Evolutionary conservation across 2,329 filamentous ascomycete genomes (phyloP).

Genomic region (Arachnomyces sp.): DNA sequence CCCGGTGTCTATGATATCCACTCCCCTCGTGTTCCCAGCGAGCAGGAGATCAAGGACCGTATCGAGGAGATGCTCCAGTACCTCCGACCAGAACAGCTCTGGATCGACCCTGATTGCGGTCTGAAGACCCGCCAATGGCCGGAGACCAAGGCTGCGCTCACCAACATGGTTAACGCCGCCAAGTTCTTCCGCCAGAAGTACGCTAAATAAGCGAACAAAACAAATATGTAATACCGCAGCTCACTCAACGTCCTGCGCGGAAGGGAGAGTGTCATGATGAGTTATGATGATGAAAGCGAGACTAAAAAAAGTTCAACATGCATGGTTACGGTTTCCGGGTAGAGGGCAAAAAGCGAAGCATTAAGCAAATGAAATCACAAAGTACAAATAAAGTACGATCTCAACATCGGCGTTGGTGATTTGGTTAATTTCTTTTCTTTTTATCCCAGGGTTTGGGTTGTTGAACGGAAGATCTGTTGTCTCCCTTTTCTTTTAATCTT

Average conservation of each 20-base stretch:
- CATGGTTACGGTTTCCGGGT: constrained; percentile 11
- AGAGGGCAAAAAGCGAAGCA: not conserved
- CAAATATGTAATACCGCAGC: constrained; percentile 1
- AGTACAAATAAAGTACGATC: constrained; percentile 39
- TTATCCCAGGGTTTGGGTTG: constrained; percentile 9
- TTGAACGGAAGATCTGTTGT: constrained; percentile 10
- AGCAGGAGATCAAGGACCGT: constrained; percentile 97
- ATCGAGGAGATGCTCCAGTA: constrained; percentile 97
- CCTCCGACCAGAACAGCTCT: constrained; percentile 97
- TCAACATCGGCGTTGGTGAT: constrained; percentile 43
- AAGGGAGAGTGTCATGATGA: constrained; percentile 3
- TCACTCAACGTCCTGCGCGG: not conserved
- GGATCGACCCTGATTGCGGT: constrained; percentile 99
- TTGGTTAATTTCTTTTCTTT: constrained; percentile 15
- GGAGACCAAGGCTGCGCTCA: constrained; percentile 93
- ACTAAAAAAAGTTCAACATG: constrained; percentile 14
- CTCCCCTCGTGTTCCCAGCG: constrained; percentile 91
- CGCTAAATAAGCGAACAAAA: constrained; percentile 43
- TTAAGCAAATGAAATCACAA: constrained; percentile 9
- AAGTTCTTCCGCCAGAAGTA: constrained; percentile 94
- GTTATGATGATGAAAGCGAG: constrained; percentile 3
- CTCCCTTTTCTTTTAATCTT: constrained; percentile 6
- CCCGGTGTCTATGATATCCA: constrained; percentile 99
- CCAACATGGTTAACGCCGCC: constrained; percentile 97
- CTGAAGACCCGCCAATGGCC: constrained; percentile 98